Evolutionary conservation across 768 basidiomycete species (phyloP).

Genomic region (Lentinula aciculospora): DNA sequence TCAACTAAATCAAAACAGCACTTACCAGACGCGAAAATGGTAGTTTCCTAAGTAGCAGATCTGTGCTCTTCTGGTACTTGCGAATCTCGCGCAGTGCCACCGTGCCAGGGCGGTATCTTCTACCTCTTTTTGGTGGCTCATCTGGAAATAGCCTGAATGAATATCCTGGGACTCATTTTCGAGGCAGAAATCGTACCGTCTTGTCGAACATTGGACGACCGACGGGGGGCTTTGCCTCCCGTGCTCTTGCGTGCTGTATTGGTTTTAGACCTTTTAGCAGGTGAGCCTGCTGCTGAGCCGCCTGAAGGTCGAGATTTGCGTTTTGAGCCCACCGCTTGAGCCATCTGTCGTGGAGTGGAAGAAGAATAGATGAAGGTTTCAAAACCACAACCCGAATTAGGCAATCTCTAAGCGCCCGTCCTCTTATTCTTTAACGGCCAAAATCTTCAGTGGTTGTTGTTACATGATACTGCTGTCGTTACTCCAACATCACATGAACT

Average conservation of each 20-base stretch:
- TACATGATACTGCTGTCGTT: no score
- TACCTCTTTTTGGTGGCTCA: slow-evolving; percentile 36
- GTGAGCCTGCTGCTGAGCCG: slow-evolving; percentile 40
- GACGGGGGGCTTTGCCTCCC: slow-evolving; percentile 54
- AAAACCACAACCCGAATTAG: neutral
- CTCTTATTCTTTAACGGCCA: no score
- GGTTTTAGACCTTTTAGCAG: slow-evolving; percentile 37
- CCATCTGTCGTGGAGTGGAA: slow-evolving; percentile 36
- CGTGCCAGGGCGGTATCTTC: slow-evolving; percentile 85
- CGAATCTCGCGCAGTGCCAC: slow-evolving; percentile 89
- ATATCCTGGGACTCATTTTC: slow-evolving; percentile 1
- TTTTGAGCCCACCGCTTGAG: slow-evolving; percentile 57
- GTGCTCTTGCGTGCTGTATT: slow-evolving; percentile 84
- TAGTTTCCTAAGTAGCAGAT: slow-evolving; percentile 79
- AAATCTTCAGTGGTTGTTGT: no score
- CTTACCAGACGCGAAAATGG: slow-evolving; percentile 90
- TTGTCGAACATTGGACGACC: slow-evolving; percentile 13
- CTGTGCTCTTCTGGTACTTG: slow-evolving; percentile 92
- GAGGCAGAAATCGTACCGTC: neutral
- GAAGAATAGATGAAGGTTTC: slow-evolving; percentile 1
- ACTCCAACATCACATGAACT: no score
- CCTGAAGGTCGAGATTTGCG: slow-evolving; percentile 36
- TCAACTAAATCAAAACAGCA: slow-evolving; percentile 13
- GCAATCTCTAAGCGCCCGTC: neutral
- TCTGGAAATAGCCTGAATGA: slow-evolving; percentile 17